These are phyloP conservation scores for Adansonia madagascariensis DNA, from an alignment of 441 rosid species.

Conservation along the genomic window DNA sequence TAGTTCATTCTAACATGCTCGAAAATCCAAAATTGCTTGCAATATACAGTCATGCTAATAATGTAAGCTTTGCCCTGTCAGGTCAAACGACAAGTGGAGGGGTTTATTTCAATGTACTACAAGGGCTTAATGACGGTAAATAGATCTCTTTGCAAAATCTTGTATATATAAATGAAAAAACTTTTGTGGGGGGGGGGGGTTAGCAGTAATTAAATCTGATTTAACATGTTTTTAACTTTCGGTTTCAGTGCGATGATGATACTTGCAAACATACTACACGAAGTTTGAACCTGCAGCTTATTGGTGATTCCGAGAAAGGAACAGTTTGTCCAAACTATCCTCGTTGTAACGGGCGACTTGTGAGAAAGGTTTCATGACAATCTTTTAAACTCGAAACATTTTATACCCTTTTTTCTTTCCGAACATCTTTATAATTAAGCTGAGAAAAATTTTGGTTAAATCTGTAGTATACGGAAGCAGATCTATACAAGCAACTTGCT, in stretches of 20 bases:
- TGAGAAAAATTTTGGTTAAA: constrained; percentile 4
- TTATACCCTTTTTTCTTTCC: not conserved
- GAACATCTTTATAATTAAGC: not conserved
- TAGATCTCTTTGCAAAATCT: constrained; percentile 12
- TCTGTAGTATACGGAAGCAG: constrained; percentile 80
- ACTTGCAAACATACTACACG: constrained; percentile 83
- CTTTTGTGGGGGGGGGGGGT: not conserved
- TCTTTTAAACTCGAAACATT: not conserved
- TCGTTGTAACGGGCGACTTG: constrained; percentile 78
- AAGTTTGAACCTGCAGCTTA: constrained; percentile 57
- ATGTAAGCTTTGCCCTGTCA: constrained; percentile 36
- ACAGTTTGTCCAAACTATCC: constrained; percentile 95
- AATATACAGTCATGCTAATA: not conserved
- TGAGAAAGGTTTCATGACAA: constrained; percentile 59
- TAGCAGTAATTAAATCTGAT: constrained; percentile 12
- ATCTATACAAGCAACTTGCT: constrained; percentile 86
- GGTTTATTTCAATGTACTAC: constrained; percentile 72
- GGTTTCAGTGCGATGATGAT: constrained; percentile 89
- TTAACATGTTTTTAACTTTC: constrained; percentile 7
- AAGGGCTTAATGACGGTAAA: constrained; percentile 91
- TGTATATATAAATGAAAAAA: not conserved
- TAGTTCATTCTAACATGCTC: not conserved
- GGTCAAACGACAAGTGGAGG: constrained; percentile 86
- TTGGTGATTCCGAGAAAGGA: constrained; percentile 86
- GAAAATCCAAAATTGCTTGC: not conserved